Evolutionary conservation across 805 yeast species (phyloP).

Genomic region (Monosporozyma solicola): DNA sequence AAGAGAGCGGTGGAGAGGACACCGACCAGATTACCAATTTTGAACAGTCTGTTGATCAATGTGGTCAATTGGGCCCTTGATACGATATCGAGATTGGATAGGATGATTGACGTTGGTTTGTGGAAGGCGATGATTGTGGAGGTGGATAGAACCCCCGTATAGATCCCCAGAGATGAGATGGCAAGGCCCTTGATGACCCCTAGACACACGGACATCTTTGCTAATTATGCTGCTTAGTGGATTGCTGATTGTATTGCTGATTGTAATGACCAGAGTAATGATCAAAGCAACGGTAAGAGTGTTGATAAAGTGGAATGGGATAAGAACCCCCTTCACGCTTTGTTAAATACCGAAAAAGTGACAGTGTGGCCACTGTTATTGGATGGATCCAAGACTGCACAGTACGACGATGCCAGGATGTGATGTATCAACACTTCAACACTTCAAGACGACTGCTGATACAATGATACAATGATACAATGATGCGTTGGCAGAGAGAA

Average conservation of each 20-base stretch:
- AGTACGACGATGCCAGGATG: neutral
- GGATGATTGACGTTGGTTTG: slow-evolving; percentile 10
- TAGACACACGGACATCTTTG: slow-evolving; percentile 43
- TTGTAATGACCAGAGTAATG: no score
- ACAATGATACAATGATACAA: no score
- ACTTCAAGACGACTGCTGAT: no score
- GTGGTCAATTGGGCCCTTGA: slow-evolving; percentile 6
- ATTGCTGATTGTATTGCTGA: neutral
- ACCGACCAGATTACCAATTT: slow-evolving; percentile 31
- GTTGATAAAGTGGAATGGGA: no score
- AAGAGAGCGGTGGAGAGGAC: slow-evolving; percentile 43
- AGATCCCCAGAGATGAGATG: slow-evolving; percentile 57
- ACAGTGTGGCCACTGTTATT: no score
- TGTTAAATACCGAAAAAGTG: no score
- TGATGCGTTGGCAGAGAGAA: no score
- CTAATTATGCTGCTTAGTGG: neutral
- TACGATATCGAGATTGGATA: slow-evolving; percentile 14
- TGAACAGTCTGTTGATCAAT: slow-evolving; percentile 11
- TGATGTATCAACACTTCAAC: no score
- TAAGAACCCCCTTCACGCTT: no score
- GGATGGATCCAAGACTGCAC: neutral
- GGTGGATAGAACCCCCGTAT: slow-evolving; percentile 38
- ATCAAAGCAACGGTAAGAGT: no score
- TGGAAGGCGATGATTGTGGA: slow-evolving; percentile 18
- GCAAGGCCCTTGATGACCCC: slow-evolving; percentile 56